phyloP scores from a whole-genome alignment of 2,329 filamentous ascomycete species.

The Lecanicillium sp. region DNA sequence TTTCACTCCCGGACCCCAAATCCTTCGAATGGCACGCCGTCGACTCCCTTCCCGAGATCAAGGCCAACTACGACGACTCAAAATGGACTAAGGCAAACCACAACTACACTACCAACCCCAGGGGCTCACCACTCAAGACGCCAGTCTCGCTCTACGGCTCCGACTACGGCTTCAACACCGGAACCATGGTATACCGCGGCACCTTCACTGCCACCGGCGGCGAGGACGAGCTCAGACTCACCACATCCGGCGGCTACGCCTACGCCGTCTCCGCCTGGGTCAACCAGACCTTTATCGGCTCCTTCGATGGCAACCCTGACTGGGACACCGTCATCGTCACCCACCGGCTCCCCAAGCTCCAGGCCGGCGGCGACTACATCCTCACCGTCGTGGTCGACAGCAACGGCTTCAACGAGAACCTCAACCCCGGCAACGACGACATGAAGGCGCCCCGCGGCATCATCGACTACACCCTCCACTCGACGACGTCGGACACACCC shows the following conservation, averaged over 20 bases:
- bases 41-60: constrained; percentile 65
- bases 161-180: constrained; percentile 70
- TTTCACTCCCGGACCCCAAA: constrained; percentile 38
- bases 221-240: constrained; percentile 51
- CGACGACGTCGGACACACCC: constrained; percentile 27
- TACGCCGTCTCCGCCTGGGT: constrained; percentile 65
- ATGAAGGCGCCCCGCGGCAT: constrained; percentile 61
- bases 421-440: constrained; percentile 49
- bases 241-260: constrained; percentile 60
- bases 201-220: constrained; percentile 58
- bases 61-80: constrained; percentile 59
- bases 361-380: constrained; percentile 47
- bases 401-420: constrained; percentile 65
- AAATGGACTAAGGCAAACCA: constrained; percentile 58
- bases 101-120: constrained; percentile 53
- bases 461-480: constrained; percentile 49
- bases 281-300: constrained; percentile 56
- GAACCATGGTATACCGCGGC: constrained; percentile 63
- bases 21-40: constrained; percentile 61
- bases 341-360: constrained; percentile 49
- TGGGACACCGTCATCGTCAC: constrained; percentile 46
- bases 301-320: constrained; percentile 51
- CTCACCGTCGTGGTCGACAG: constrained; percentile 68
- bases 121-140: constrained; percentile 48
- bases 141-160: constrained; percentile 60